Percentiles rank a stretch among this genome's conserved stretches.
Evolutionary conservation across 352 stramenopile genomes (phyloP).

Genomic region (Phytophthora brassicae): DNA sequence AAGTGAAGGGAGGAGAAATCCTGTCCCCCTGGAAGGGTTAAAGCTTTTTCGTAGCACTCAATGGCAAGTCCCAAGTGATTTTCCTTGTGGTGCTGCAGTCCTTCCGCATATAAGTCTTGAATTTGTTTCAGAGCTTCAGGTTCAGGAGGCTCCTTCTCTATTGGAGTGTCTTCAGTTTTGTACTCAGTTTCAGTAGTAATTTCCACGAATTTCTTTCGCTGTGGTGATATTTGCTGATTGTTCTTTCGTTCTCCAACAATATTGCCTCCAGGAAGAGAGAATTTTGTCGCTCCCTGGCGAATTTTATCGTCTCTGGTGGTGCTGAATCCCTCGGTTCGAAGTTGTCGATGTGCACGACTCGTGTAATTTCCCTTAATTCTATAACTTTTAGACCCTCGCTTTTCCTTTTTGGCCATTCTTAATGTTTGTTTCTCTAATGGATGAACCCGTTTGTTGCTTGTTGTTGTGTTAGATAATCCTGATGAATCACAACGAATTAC

Average conservation of each 20-base stretch:
- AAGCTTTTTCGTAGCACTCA: conserved; percentile 51
- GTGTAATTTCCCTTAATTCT: conserved; percentile 2
- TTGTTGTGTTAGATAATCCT: not conserved
- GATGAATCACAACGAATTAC: conserved; percentile 13
- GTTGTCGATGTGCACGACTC: conserved; percentile 7
- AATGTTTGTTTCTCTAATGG: not conserved
- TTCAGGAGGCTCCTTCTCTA: conserved; percentile 5
- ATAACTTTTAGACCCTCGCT: not conserved
- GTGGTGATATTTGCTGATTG: conserved; percentile 5
- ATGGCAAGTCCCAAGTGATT: conserved; percentile 49
- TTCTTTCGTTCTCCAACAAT: not conserved
- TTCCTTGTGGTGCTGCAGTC: conserved; percentile 56
- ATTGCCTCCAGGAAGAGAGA: no score
- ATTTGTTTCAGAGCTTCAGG: conserved; percentile 36
- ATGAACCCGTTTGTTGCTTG: not conserved
- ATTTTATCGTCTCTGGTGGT: not conserved
- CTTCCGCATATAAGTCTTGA: conserved; percentile 61
- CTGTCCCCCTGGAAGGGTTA: conserved; percentile 34
- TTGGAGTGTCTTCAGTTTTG: not conserved
- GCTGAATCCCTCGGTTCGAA: conserved; percentile 1
- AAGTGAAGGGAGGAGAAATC: conserved; percentile 68
- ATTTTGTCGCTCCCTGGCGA: not conserved
- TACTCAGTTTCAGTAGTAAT: conserved; percentile 3
- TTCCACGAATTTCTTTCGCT: no score
- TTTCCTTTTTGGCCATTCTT: not conserved